Conservation (phyloP, 352 stramenopile species). For the Globisporangium camurandrum region DNA sequence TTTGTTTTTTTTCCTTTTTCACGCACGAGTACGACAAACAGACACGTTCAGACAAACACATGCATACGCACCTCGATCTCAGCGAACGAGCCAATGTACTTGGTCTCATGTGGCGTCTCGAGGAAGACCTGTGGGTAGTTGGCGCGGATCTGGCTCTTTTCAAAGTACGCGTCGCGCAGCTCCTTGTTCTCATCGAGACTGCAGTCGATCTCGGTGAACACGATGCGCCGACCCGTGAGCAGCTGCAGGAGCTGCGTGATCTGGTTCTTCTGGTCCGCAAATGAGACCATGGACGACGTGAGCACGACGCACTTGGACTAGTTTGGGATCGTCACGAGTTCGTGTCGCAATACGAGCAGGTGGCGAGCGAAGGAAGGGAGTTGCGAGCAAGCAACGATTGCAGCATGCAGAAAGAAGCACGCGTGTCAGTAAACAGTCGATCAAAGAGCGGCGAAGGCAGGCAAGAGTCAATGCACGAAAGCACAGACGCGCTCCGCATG, state of each 20-base stretch:
- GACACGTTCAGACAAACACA: background rate
- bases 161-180: slow-evolving; percentile 69
- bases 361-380: too few species aligned
- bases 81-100: slow-evolving; percentile 76
- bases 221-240: slow-evolving; percentile 63
- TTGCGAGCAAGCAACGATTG: background rate
- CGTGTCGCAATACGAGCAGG: too few species aligned
- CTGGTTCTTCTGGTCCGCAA: slow-evolving; percentile 73
- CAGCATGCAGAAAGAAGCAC: background rate
- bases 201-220: slow-evolving; percentile 73
- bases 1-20: too few species aligned
- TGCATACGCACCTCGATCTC: slow-evolving; percentile 52
- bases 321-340: too few species aligned
- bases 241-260: slow-evolving; percentile 65
- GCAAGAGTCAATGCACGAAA: background rate
- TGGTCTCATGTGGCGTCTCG: slow-evolving; percentile 26
- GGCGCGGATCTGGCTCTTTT: slow-evolving; percentile 66
- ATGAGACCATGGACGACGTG: slow-evolving; percentile 68
- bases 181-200: slow-evolving; percentile 72
- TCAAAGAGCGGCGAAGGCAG: too few species aligned
- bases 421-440: background rate
- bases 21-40: background rate
- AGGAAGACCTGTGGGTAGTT: slow-evolving; percentile 87
- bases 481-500: background rate
- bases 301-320: slow-evolving; percentile 51